Evolutionary conservation across 23 red algal genomes (phyloP).

Genomic region (Gracilaria caudata): DNA sequence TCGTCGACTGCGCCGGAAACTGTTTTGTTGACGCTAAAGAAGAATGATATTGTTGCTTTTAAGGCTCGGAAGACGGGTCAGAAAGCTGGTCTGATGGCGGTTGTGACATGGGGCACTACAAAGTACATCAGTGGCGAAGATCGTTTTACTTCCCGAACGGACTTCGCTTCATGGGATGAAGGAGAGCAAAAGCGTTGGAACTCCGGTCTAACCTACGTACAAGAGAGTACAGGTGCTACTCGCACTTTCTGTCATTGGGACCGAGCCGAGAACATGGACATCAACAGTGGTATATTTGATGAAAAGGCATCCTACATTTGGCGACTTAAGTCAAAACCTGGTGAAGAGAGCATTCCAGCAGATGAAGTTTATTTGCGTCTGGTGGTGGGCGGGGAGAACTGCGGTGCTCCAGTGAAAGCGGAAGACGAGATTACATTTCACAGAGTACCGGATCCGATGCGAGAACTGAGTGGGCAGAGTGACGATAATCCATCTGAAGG

Average conservation of each 20-base stretch:
- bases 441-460: neutral
- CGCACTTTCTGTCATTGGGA: conserved; percentile 38
- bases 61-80: conserved; percentile 1
- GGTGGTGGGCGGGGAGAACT: conserved; percentile 22
- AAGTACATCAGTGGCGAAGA: neutral
- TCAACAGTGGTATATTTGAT: neutral
- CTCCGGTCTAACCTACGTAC: neutral
- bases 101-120: neutral
- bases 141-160: conserved; percentile 1
- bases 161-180: neutral
- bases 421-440: neutral
- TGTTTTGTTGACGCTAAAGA: neutral
- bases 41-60: conserved; percentile 2
- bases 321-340: neutral
- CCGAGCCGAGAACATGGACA: conserved; percentile 21
- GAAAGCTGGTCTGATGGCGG: conserved; percentile 1
- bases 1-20: neutral
- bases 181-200: conserved; percentile 5
- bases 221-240: neutral
- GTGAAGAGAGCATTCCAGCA: neutral
- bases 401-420: neutral
- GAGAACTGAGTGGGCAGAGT: neutral
- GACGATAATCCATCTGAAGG: conserved; percentile 9
- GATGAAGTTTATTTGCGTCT: neutral
- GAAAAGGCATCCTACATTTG: conserved; percentile 12